phyloP scores from a whole-genome alignment of 2,329 filamentous ascomycete species.

The Epichloe amarillans region DNA sequence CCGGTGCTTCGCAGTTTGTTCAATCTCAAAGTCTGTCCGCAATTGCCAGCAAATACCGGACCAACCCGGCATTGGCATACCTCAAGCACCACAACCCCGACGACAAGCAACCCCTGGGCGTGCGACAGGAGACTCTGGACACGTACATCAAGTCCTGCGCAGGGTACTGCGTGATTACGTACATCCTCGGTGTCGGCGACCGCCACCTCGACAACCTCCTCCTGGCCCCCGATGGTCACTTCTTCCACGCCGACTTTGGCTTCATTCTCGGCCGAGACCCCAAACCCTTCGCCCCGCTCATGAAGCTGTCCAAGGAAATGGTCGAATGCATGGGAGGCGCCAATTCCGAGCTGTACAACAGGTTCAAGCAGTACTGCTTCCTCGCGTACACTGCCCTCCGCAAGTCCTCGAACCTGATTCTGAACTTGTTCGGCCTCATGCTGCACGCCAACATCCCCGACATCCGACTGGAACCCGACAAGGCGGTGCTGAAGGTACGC shows the following conservation, averaged over 20 bases:
- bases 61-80: constrained; percentile 63
- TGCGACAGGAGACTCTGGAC: constrained; percentile 86
- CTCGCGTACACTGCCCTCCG: constrained; percentile 84
- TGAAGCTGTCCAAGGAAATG: constrained; percentile 98
- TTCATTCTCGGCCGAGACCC: constrained; percentile 95
- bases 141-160: constrained; percentile 93
- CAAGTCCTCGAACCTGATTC: constrained; percentile 78
- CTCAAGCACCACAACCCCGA: constrained; percentile 85
- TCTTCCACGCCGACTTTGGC: constrained; percentile 97
- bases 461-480: constrained; percentile 82
- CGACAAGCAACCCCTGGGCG: constrained; percentile 63
- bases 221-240: constrained; percentile 77
- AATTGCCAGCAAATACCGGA: constrained; percentile 71
- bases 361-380: constrained; percentile 93
- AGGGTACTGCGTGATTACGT: constrained; percentile 97
- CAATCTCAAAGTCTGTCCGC: constrained; percentile 73
- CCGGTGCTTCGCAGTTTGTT: constrained; percentile 88
- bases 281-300: constrained; percentile 90
- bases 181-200: constrained; percentile 91
- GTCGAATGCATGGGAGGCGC: constrained; percentile 94
- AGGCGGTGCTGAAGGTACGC: constrained; percentile 86
- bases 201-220: constrained; percentile 92
- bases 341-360: constrained; percentile 64
- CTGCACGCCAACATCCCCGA: constrained; percentile 95
- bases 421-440: constrained; percentile 95